Evolutionary conservation across 345 rosid genomes (phyloP).

Genomic region (Dipteronia dyeriana): DNA sequence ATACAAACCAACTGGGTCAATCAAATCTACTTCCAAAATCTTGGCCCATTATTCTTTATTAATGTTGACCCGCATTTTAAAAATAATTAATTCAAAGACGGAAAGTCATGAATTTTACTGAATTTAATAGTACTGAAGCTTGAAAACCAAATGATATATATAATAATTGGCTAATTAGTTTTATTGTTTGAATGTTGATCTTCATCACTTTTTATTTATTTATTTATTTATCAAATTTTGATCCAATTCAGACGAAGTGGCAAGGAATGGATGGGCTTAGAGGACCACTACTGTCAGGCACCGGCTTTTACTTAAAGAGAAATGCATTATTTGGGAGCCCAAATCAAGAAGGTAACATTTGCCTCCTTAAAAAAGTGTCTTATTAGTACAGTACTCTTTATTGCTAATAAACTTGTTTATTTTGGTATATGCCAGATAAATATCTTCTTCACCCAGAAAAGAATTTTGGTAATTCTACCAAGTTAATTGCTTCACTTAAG

Average conservation of each 20-base stretch:
- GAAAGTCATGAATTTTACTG: too few species aligned
- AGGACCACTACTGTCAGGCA: conserved; percentile 12
- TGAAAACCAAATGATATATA: too few species aligned
- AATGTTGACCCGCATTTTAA: too few species aligned
- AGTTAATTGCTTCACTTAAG: neutral
- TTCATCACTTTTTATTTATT: neutral
- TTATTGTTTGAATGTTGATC: neutral
- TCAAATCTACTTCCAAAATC: too few species aligned
- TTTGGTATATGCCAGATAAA: neutral
- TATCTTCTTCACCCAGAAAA: neutral
- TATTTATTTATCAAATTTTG: neutral
- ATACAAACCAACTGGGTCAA: too few species aligned
- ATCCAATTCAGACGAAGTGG: conserved; percentile 7
- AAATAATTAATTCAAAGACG: too few species aligned
- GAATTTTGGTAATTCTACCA: conserved; percentile 8
- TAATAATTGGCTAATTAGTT: too few species aligned
- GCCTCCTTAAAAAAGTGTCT: neutral
- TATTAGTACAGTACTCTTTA: neutral
- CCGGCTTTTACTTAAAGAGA: conserved; percentile 17
- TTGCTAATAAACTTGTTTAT: neutral
- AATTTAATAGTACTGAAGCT: too few species aligned
- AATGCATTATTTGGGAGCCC: conserved; percentile 7
- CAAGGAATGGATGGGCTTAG: conserved; percentile 22
- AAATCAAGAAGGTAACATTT: neutral
- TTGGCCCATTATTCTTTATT: too few species aligned